Evolutionary conservation across 768 basidiomycete genomes (phyloP).

Genomic region (Leucocoprinus leucothites): DNA sequence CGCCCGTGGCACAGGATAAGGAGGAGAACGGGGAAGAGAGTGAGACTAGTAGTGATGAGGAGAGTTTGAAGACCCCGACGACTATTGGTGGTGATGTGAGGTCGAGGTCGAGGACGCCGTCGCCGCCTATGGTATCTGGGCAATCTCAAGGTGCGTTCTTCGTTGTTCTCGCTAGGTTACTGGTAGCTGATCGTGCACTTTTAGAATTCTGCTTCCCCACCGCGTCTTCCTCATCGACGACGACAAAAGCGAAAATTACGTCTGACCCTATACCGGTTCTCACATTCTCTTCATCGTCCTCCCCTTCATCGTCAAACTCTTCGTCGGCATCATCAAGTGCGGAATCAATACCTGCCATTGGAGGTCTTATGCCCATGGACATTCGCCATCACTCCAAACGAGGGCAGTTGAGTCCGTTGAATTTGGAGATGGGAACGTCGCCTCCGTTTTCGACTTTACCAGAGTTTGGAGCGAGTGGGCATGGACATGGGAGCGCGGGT

Average conservation of each 20-base stretch:
- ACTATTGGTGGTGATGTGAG: neutral
- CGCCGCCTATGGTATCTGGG: neutral
- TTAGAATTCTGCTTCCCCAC: neutral
- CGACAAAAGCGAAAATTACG: neutral
- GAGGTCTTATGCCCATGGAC: too few relatives aligned
- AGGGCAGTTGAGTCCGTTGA: constrained; percentile 8
- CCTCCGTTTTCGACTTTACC: constrained; percentile 29
- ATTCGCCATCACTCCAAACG: neutral
- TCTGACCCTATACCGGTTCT: neutral
- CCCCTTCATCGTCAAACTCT: neutral
- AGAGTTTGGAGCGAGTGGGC: constrained; percentile 5
- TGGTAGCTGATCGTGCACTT: too few relatives aligned
- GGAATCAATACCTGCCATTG: neutral
- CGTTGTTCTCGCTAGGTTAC: too few relatives aligned
- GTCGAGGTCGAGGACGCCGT: neutral
- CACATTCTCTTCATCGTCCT: neutral
- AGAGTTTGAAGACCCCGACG: neutral
- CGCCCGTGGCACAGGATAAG: neutral
- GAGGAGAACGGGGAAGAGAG: neutral
- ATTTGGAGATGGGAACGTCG: constrained; percentile 26
- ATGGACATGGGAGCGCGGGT: neutral
- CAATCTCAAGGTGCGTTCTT: neutral
- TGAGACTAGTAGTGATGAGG: neutral
- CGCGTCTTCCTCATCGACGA: neutral
- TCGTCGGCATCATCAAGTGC: neutral